These are phyloP conservation scores for Aspergillus aculeatus DNA, from an alignment of 2,329 filamentous ascomycete species.

Conservation along the genomic window DNA sequence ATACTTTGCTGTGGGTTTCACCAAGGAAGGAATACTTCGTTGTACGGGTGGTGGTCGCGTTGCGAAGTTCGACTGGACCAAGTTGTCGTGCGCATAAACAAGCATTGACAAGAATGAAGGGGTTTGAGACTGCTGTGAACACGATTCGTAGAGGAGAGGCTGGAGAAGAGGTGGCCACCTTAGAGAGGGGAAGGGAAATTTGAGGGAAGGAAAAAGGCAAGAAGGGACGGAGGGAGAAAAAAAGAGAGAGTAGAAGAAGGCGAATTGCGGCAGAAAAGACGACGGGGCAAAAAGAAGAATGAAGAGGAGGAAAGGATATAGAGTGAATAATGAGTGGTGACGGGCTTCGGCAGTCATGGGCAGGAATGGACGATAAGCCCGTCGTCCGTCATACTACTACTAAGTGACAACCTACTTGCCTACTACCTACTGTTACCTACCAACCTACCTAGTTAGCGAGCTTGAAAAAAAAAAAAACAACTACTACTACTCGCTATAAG, in stretches of 20 bases:
- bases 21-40: not conserved
- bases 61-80: not conserved
- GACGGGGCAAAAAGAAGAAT: not conserved
- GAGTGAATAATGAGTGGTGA: not conserved
- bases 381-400: not conserved
- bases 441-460: too few species aligned
- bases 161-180: not conserved
- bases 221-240: not conserved
- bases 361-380: constrained; percentile 3
- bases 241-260: not conserved
- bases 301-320: not conserved
- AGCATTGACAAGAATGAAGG: not conserved
- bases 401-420: not conserved
- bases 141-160: not conserved
- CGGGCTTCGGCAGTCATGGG: constrained; percentile 1
- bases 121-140: not conserved
- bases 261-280: constrained; percentile 1
- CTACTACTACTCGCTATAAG: too few species aligned
- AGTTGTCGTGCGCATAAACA: not conserved
- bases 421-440: too few species aligned
- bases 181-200: not conserved
- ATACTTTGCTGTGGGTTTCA: not conserved
- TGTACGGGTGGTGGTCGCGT: too few species aligned
- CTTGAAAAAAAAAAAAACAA: too few species aligned
- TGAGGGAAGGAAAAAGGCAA: not conserved